phyloP scores from a whole-genome alignment of 371 early-diverging fungal species.

The Apophysomyces trapeziformis region DNA sequence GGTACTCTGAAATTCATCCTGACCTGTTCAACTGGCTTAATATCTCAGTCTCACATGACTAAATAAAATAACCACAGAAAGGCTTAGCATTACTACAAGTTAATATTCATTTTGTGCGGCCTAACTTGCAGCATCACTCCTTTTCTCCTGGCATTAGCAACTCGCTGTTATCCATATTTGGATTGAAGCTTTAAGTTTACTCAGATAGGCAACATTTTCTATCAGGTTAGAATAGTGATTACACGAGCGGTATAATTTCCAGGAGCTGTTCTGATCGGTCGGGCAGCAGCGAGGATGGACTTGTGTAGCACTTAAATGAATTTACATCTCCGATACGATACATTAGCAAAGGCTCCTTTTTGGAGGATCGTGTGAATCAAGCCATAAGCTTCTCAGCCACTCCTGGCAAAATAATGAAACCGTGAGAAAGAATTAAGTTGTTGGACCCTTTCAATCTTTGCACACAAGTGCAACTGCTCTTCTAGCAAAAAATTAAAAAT shows the following conservation, averaged over 20 bases:
- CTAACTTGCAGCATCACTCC: too few species aligned
- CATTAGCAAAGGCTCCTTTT: not conserved
- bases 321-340: not conserved
- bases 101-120: too few species aligned
- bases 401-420: not conserved
- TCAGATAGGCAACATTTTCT: not conserved
- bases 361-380: constrained; percentile 1
- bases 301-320: constrained; percentile 8
- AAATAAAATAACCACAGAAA: too few species aligned
- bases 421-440: not conserved
- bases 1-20: not conserved
- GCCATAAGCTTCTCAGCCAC: not conserved
- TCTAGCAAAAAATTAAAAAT: not conserved
- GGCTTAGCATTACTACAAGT: too few species aligned
- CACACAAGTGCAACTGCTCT: not conserved
- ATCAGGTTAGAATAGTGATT: not conserved
- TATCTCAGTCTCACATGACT: too few species aligned
- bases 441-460: not conserved
- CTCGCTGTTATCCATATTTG: too few species aligned
- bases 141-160: too few species aligned
- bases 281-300: not conserved
- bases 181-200: too few species aligned
- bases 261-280: not conserved
- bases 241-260: not conserved
- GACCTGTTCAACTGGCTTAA: too few species aligned